These are phyloP conservation scores for Saussurea involucrata DNA, from an alignment of 129 eudicot species.

Conservation along the genomic window DNA sequence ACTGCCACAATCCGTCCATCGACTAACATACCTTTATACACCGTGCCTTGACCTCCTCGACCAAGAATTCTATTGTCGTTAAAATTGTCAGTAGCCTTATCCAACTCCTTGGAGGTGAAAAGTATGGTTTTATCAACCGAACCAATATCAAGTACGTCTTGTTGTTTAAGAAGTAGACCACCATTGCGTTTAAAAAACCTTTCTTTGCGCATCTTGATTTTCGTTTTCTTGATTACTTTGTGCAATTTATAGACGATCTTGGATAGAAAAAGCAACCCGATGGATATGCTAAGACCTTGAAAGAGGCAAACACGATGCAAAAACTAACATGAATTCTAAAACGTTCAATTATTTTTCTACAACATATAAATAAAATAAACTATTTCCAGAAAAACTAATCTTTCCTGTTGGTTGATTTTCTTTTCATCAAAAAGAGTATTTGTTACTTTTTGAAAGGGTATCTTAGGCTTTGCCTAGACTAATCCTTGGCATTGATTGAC, in stretches of 20 bases:
- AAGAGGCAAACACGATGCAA: neutral
- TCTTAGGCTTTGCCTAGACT: too few relatives aligned
- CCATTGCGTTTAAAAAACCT: constrained; percentile 38
- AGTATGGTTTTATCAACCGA: constrained; percentile 15
- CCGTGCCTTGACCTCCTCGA: neutral
- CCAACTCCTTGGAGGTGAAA: neutral
- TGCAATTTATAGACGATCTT: neutral
- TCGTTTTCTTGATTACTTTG: neutral
- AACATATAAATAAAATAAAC: too few relatives aligned
- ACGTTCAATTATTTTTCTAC: too few relatives aligned
- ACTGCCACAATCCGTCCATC: constrained; percentile 1
- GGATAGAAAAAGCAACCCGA: neutral
- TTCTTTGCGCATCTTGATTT: neutral
- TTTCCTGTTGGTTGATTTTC: too few relatives aligned
- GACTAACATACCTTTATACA: neutral
- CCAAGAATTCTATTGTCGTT: constrained; percentile 1
- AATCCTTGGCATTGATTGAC: too few relatives aligned
- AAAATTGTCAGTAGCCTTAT: neutral
- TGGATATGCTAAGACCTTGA: constrained; percentile 2
- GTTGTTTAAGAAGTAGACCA: constrained; percentile 27
- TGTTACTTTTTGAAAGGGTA: too few relatives aligned
- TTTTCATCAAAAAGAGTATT: too few relatives aligned
- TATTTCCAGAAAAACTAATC: too few relatives aligned
- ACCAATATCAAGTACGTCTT: neutral
- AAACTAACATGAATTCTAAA: neutral